A percentile compares a stretch with the other conserved stretches of the same genome.
phyloP scores from a whole-genome alignment of 1,284 basidiomycete species.

The Ganoderma sp. region DNA sequence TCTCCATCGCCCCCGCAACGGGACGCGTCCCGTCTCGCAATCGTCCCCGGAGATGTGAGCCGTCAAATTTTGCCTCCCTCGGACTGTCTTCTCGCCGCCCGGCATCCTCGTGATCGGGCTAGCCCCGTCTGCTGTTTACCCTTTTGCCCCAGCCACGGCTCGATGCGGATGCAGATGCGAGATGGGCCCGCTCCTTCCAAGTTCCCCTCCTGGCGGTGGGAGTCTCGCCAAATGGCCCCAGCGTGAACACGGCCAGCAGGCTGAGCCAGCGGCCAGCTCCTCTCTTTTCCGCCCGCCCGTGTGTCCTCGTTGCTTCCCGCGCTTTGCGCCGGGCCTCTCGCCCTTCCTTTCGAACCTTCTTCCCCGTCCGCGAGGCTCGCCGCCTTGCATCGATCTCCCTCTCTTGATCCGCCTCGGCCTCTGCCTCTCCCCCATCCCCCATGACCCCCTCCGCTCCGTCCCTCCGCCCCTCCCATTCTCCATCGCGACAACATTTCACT shows the following conservation, averaged over 20 bases:
- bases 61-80: slow-evolving; percentile 12
- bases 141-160: slow-evolving; percentile 7
- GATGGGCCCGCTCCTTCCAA: slow-evolving; percentile 18
- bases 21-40: slow-evolving; percentile 8
- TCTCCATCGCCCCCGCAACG: slow-evolving; percentile 13
- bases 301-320: slow-evolving; percentile 8
- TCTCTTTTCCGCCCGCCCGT: neutral
- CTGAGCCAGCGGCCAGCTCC: neutral
- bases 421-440: slow-evolving; percentile 4
- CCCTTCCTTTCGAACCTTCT: slow-evolving; percentile 25
- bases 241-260: neutral
- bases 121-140: slow-evolving; percentile 12
- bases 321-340: slow-evolving; percentile 2
- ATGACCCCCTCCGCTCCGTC: slow-evolving; percentile 18
- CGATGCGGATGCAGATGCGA: slow-evolving; percentile 11
- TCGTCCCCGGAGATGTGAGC: slow-evolving; percentile 17
- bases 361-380: slow-evolving; percentile 25
- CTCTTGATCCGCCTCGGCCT: slow-evolving; percentile 24
- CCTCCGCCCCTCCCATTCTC: slow-evolving; percentile 13
- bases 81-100: slow-evolving; percentile 24
- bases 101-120: slow-evolving; percentile 28
- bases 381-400: slow-evolving; percentile 28
- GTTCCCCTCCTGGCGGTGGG: slow-evolving; percentile 4
- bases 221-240: too few species aligned
- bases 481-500: slow-evolving; percentile 19